phyloP scores from a whole-genome alignment of 805 yeast genomes.

The Debaryomyces castellii region DNA sequence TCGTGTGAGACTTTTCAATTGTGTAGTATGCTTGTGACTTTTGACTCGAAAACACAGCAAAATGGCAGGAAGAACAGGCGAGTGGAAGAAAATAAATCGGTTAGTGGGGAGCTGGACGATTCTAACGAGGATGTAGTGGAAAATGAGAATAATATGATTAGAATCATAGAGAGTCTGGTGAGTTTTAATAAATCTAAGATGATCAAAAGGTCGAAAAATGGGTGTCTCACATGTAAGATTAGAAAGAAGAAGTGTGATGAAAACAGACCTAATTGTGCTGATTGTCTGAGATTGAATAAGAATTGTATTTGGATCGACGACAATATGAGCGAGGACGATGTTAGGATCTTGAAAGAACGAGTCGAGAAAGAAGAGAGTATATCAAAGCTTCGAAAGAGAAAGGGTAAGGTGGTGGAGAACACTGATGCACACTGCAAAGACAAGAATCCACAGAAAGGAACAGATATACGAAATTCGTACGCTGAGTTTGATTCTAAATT shows the following conservation, averaged over 20 bases:
- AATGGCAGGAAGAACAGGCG: neutral
- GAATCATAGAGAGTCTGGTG: slow-evolving; percentile 11
- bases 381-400: slow-evolving; percentile 44
- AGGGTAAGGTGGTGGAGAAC: neutral
- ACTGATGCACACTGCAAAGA: neutral
- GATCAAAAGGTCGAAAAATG: slow-evolving; percentile 48
- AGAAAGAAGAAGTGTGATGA: slow-evolving; percentile 63
- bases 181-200: slow-evolving; percentile 14
- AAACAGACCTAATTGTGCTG: slow-evolving; percentile 48
- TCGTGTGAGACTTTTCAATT: neutral
- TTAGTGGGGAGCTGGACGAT: neutral
- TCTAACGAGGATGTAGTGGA: neutral
- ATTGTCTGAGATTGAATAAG: slow-evolving; percentile 45
- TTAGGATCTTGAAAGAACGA: slow-evolving; percentile 30
- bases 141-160: slow-evolving; percentile 4
- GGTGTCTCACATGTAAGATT: slow-evolving; percentile 68
- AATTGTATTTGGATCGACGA: slow-evolving; percentile 49
- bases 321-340: slow-evolving; percentile 41
- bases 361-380: slow-evolving; percentile 40
- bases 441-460: neutral
- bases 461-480: neutral
- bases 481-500: neutral
- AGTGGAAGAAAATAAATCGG: neutral
- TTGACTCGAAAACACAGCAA: slow-evolving; percentile 14
- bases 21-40: slow-evolving; percentile 17